Evolutionary conservation across 2,329 filamentous ascomycete genomes (phyloP), one percentile per base, ranked within the genome.

Genomic region (Sporothrix dimorphospora): DNA sequence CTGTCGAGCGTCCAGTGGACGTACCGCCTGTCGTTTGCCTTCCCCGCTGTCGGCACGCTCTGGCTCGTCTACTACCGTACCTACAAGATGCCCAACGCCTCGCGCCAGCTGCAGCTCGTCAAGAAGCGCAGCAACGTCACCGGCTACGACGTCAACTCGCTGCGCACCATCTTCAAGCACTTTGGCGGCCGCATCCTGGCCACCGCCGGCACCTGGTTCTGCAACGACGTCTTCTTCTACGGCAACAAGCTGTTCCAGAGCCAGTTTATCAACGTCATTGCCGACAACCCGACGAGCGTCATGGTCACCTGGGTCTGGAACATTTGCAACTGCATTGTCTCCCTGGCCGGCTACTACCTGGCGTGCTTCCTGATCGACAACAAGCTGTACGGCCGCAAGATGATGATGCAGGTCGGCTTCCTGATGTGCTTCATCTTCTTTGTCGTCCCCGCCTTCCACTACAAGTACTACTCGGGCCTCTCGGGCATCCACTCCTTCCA

Each of bases 171-270:
- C 61, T 89, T 94, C 82, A 88, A 83, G 72, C 90, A 97, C 84
- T 98, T 98, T 76, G 94, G 94, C 65, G 91, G 92, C 69, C 94
- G 95, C 76, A 83, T 98, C 30, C 79, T 97, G 24, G 95, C 95
- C 67, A 98, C 95, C 24, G 90, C 94, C 12, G 92, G 92, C 72
- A 89, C 90, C 47, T 98, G 95, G 95, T 98, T 95, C 82, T 93
- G 91, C 84, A 98, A 98, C 82, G 95, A 98, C 79, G 92, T 98
- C 76, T 98, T 98, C 87, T 98, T 98, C 86, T 98, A 98, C 85
- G 95, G 95, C 77, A 76, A 76, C 74, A 76, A 76, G 74, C 74
- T 75, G n/a, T 77, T 75, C 73, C 74, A 74, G 72, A 40, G 67
- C 24, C 76, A 77, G 67, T 77, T 76, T 51, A 76, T 76, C 71